Conservation (phyloP, 768 basidiomycete genomes). For the Boletus pseudopeckii region DNA sequence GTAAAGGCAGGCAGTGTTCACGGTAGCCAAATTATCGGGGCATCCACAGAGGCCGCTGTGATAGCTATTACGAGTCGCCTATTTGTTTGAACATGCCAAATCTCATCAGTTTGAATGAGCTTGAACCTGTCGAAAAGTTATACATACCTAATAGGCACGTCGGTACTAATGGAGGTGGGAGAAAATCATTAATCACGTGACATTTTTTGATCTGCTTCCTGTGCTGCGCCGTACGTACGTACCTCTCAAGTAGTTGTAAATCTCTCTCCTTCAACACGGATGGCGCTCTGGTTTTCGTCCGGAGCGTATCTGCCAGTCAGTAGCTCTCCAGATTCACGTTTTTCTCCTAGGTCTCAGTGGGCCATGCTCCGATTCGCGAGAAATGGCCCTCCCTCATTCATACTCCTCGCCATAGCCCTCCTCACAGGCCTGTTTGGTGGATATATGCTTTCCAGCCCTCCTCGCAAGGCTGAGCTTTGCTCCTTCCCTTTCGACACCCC, state of each 20-base stretch:
- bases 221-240: too few species aligned
- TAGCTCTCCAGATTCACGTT: conserved; percentile 7
- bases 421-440: conserved; percentile 26
- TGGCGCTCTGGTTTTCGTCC: conserved; percentile 9
- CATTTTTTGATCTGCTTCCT: background rate
- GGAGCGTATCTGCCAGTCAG: conserved; percentile 24
- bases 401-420: conserved; percentile 20
- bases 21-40: too few species aligned
- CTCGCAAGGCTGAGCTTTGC: conserved; percentile 18
- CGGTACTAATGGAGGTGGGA: too few species aligned
- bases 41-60: too few species aligned
- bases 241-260: too few species aligned
- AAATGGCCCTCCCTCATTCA: conserved; percentile 12
- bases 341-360: conserved; percentile 3
- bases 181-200: background rate
- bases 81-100: too few species aligned
- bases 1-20: background rate
- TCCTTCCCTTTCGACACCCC: conserved; percentile 13
- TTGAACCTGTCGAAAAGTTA: too few species aligned
- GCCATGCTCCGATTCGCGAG: conserved; percentile 13
- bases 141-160: too few species aligned
- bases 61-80: too few species aligned
- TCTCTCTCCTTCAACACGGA: background rate
- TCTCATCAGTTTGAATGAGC: too few species aligned
- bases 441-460: conserved; percentile 19